Evolutionary conservation across 1,139 yeast species (phyloP), one percentile per base, ranked within the genome.

Genomic region (Meyerozyma elateridarum): DNA sequence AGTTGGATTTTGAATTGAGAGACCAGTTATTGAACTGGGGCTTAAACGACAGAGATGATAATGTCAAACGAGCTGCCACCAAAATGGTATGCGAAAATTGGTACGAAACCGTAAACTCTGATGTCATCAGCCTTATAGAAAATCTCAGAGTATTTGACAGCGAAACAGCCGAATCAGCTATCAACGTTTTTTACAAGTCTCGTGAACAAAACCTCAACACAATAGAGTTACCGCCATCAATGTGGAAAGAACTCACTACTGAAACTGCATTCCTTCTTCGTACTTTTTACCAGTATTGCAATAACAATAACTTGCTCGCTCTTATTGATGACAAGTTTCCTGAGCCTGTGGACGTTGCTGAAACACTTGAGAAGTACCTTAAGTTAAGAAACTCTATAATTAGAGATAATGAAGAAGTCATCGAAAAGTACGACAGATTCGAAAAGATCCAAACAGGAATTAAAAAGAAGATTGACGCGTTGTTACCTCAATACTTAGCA

Each of bases 1-100:
- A 69, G 6, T 61, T 91, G 5, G 76, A 76, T 31, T 61, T 73
- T 29, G 64, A 64, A n/a, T 65, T 74, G 32, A 62, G 95, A 32
- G 91, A 83, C 38, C 70, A 72, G 40, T 54, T 91, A 15, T 63
- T 91, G 20, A 67, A 70, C 31, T 85, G 95, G 88, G 98, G 98
- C 2, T 64, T 91, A 31, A 76, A 77, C 41, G 98, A 91, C 56
- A 76, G 97, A 42, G 96, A 89, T 41, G 75, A 70, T 6, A 49
- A 67, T 5, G 97, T 91, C 1, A 67, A 77, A 40, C 62, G 61
- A 18, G 93, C 96, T 0, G 88, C 96, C 2, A 60, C 70, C 1
- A 75, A 75, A 40, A 72, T 88, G 78, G 69, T 91, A 34, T 70
- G 84, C 6, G 62, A 64, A 18, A 70, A 72, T 30, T 91, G 97